Conservation (phyloP, 345 rosid species). For the Litchi chinensis region DNA sequence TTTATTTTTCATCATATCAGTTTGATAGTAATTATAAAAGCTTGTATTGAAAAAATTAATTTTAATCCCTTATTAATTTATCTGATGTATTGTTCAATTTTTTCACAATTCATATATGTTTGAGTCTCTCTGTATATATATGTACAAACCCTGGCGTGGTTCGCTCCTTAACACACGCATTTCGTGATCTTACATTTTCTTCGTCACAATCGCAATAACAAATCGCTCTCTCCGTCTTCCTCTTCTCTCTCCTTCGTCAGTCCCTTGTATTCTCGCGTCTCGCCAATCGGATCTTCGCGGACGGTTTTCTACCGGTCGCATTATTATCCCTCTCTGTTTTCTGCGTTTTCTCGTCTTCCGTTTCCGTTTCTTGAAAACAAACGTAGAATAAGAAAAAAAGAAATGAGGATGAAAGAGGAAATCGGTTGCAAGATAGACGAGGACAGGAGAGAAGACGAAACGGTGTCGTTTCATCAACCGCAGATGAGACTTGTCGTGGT, state of each 20-base stretch:
- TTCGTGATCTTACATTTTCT: background rate
- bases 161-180: background rate
- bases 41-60: no score
- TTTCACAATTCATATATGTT: no score
- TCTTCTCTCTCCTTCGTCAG: background rate
- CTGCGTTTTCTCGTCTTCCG: background rate
- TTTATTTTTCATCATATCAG: no score
- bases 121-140: background rate
- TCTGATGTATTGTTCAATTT: no score
- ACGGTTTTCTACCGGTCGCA: slow-evolving; percentile 7
- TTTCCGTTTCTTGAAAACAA: slow-evolving; percentile 1
- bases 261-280: background rate
- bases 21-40: no score
- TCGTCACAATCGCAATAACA: background rate
- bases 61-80: no score
- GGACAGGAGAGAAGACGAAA: slow-evolving; percentile 14
- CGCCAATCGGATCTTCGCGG: slow-evolving; percentile 6
- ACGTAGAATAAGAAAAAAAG: background rate
- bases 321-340: background rate
- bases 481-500: slow-evolving; percentile 52
- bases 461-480: slow-evolving; percentile 29
- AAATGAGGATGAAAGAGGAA: slow-evolving; percentile 50
- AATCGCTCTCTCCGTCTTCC: background rate
- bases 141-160: background rate
- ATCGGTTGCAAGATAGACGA: slow-evolving; percentile 21